Evolutionary conservation across 2,329 filamentous ascomycete genomes (phyloP).

Genomic region (Monilinia aucupariae): DNA sequence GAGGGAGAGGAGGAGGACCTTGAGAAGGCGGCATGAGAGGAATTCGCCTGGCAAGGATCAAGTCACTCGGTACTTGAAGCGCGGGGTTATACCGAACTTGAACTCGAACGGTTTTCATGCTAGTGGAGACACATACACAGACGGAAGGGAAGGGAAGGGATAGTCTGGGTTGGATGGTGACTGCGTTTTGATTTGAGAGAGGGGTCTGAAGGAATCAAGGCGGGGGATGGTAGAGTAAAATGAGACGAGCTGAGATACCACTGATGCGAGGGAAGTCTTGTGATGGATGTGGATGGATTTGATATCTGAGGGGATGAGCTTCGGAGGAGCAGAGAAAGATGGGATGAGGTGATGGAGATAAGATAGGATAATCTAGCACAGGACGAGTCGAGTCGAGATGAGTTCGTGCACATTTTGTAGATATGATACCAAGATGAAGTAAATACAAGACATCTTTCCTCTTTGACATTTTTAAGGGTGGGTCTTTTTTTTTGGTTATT

Average conservation of each 20-base stretch:
- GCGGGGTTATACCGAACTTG: background rate
- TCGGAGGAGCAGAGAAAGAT: background rate
- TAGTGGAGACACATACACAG: no score
- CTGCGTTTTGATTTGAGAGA: background rate
- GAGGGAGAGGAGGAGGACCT: background rate
- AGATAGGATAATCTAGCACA: background rate
- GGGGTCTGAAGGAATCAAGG: background rate
- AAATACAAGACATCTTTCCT: constrained; percentile 9
- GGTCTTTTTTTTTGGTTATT: background rate
- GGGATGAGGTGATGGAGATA: background rate
- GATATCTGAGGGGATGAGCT: background rate
- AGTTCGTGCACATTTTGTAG: constrained; percentile 6
- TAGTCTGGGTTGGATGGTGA: background rate
- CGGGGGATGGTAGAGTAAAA: background rate
- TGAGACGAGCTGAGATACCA: background rate
- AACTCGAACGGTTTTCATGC: background rate
- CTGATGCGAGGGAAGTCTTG: background rate
- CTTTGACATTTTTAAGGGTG: background rate
- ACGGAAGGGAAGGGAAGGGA: background rate
- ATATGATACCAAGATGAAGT: constrained; percentile 18
- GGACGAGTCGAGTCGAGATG: background rate
- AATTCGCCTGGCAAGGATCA: background rate
- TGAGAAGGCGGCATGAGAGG: background rate
- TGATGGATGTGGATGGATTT: background rate
- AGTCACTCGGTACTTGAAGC: background rate